Evolutionary conservation across 1,284 basidiomycete species (phyloP), one percentile per base, ranked within the genome.

Genomic region (Ceratobasidium sp.): DNA sequence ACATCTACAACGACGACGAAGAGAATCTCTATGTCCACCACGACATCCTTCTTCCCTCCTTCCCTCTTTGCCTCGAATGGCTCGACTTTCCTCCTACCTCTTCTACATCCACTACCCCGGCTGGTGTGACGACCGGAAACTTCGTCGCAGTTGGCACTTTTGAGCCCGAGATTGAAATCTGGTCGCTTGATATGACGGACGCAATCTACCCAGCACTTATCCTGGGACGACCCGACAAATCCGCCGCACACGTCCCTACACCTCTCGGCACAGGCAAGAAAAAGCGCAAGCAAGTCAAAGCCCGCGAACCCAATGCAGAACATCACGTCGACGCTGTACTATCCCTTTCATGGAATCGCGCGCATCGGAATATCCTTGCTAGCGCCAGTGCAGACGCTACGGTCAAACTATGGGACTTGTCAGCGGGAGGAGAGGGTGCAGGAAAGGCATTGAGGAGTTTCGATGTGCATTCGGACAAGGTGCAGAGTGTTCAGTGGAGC

Each of bases 21-120:
- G 95, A 97, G 80, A 96, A 95, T 79, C 87, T 99, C 38, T 99
- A 97, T 80, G 93, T 94, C 32, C 98, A 99, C 81, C 98, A 99
- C 83, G 98, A 99, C 81, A 87, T 98, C 79, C 94, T 99, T 90
- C 88, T 99, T 18, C 97, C 97, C 73, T 93, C 95, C 74, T 98
- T 98, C 84, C 98, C 98, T 2, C 91, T 99, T 73, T 98, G 97
- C 79, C 91, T 99, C 73, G 98, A 99, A 86, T 99, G 98, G 98
- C 91, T 99, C 76, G 95, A 99, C 82, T 98, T 96, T 81, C 87
- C 91, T 13, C 93, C 95, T 23, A 85, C 79, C 82, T 18, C 82
- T 83, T 85, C 43, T 82, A 83, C 44, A 76, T 79, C 23, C 44
- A 52, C 67, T 38, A 18, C 18, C 38, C 14, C 61, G 16, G 70